Evolutionary conservation across 164 flowering plant species (phyloP).

Genomic region (Dillenia suffruticosa): DNA sequence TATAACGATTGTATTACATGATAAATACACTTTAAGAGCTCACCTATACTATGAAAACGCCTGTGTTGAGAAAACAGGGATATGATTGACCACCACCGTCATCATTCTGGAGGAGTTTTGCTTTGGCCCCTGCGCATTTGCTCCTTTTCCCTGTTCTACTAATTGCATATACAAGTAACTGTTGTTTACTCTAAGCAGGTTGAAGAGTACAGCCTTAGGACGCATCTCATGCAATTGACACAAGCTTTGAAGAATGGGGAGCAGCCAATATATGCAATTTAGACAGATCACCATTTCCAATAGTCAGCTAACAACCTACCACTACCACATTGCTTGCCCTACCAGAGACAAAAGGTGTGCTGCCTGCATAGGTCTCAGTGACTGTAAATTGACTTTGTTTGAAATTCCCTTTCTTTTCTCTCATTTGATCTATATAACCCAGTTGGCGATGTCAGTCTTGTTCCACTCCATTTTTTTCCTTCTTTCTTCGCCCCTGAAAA

Average conservation of each 20-base stretch:
- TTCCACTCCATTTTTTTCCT: slow-evolving; percentile 1
- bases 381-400: slow-evolving; percentile 31
- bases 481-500: slow-evolving; percentile 1
- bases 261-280: slow-evolving; percentile 15
- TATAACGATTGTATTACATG: too few species aligned
- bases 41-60: too few species aligned
- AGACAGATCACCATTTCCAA: slow-evolving; percentile 17
- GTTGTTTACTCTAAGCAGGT: slow-evolving; percentile 38
- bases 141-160: too few species aligned
- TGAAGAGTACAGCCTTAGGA: slow-evolving; percentile 64
- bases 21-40: too few species aligned
- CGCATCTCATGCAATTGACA: slow-evolving; percentile 65
- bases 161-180: not conserved
- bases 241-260: slow-evolving; percentile 20
- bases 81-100: too few species aligned
- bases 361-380: slow-evolving; percentile 20
- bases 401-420: slow-evolving; percentile 1
- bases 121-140: too few species aligned
- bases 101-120: too few species aligned
- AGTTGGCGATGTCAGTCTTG: not conserved
- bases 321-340: not conserved
- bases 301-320: slow-evolving; percentile 13
- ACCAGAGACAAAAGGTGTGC: slow-evolving; percentile 3
- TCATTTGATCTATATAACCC: not conserved
- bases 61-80: too few species aligned